Conservation (phyloP, 2,329 filamentous ascomycete species). For the Colletotrichum scovillei region DNA sequence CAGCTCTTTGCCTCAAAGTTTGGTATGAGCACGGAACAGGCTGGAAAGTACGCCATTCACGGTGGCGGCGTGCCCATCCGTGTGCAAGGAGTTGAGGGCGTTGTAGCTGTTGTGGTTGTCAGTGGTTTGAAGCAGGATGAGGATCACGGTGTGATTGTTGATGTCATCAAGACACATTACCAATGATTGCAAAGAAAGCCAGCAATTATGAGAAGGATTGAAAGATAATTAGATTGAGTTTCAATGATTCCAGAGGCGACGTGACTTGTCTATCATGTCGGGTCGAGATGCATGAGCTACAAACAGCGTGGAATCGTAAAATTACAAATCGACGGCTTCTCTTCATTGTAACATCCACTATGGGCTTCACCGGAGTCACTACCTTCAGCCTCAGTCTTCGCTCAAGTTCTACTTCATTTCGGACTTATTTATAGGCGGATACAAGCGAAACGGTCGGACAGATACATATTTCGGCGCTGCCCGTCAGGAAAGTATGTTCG, state of each 20-base stretch:
- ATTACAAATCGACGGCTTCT: too few relatives aligned
- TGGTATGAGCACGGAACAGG: constrained; percentile 66
- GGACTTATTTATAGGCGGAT: too few relatives aligned
- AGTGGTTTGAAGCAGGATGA: constrained; percentile 81
- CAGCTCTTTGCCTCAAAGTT: constrained; percentile 72
- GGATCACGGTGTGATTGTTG: constrained; percentile 81
- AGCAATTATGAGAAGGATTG: neutral
- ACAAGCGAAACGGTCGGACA: too few relatives aligned
- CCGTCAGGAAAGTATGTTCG: too few relatives aligned
- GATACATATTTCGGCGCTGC: too few relatives aligned
- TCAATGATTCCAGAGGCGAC: neutral
- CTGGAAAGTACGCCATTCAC: constrained; percentile 78
- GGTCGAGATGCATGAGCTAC: too few relatives aligned
- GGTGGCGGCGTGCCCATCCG: constrained; percentile 81
- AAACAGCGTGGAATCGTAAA: too few relatives aligned
- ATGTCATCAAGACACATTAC: constrained; percentile 70
- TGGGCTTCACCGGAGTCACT: too few relatives aligned
- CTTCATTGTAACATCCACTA: too few relatives aligned
- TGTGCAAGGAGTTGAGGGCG: constrained; percentile 78
- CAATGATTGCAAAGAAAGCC: neutral
- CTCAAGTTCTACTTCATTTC: too few relatives aligned
- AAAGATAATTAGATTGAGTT: neutral
- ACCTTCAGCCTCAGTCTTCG: too few relatives aligned
- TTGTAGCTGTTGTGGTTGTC: constrained; percentile 80
- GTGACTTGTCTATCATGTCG: neutral